Base-by-base conservation (phyloP, 495 filamentous ascomycete species). In the Penicillium alfredii region DNA sequence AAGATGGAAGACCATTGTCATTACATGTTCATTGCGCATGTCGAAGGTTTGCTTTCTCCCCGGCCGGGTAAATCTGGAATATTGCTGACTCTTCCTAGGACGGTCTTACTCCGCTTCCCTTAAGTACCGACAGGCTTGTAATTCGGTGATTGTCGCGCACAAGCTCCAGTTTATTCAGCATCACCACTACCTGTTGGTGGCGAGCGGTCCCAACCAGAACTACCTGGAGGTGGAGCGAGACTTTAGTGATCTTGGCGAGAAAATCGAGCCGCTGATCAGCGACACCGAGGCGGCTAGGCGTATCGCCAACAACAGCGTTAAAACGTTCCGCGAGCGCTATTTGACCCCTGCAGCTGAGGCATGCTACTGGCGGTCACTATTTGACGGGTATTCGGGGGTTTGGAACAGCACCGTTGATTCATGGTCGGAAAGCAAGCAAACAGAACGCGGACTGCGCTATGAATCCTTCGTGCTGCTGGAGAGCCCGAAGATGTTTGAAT, bases 101-200 rank as follows among this genome's bases (percentile, higher is more conserved):
- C 62, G 53, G 13, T 61, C 61, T 2, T 80, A 74, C 50, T 77
- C 73, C 14, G 76, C 70, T 18, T 68, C 71, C 7, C 60, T 75
- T 8, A 75, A 75, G 51, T 80, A 78, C 51, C 66, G 75, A 23
- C 76, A 77, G 41, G 72, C 74, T 18, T 83, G 79, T 56, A 59
- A 69, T 24, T 73, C 68, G 11, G 76, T 82, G 13, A 66, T 79
- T 30, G 65, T 83, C 24, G 58, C 66, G 6, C 65, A 72, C 20
- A 56, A 60, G 36, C 56, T 71, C n/a, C 61, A 65, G 24, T 71
- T 60, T 44, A 65, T 63, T 31, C 63, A 72, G 35, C 65, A 64
- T 13, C 66, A 69, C 39, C 59, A 68, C 25, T 61, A 61, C 15
- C 55, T 66, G n/a, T 44, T 69, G 4, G 40, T 65, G 0, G 36